Evolutionary conservation across 768 basidiomycete species (phyloP).

Genomic region (Multifurca ochricompacta): DNA sequence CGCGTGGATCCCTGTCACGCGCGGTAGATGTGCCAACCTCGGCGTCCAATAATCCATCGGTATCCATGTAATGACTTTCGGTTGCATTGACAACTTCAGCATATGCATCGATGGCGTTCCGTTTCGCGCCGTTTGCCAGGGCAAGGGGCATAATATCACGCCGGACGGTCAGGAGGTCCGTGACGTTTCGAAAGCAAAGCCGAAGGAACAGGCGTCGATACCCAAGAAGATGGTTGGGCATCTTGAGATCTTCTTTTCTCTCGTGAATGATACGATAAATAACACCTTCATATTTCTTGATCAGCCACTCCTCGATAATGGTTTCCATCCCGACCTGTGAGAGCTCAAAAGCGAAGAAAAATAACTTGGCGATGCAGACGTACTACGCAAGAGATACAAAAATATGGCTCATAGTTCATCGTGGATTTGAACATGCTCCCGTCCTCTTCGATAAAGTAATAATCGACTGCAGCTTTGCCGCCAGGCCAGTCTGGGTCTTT

Average conservation of each 20-base stretch:
- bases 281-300: constrained; percentile 87
- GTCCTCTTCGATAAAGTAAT: constrained; percentile 96
- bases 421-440: constrained; percentile 96
- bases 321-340: constrained; percentile 75
- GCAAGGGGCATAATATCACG: constrained; percentile 88
- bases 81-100: constrained; percentile 85
- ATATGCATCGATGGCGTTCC: constrained; percentile 94
- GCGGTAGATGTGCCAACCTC: constrained; percentile 34
- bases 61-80: constrained; percentile 56
- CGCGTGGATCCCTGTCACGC: constrained; percentile 74
- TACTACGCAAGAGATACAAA: constrained; percentile 88
- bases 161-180: constrained; percentile 80
- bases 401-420: constrained; percentile 89
- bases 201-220: constrained; percentile 84
- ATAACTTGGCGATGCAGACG: constrained; percentile 20
- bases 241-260: constrained; percentile 87
- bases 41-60: constrained; percentile 58
- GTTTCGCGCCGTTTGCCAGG: constrained; percentile 81
- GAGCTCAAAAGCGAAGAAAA: background rate
- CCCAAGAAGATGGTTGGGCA: constrained; percentile 97
- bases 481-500: constrained; percentile 79
- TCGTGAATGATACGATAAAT: constrained; percentile 71
- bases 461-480: constrained; percentile 89
- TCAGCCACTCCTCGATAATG: constrained; percentile 89
- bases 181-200: constrained; percentile 87